Evolutionary conservation across 495 filamentous ascomycete genomes (phyloP).

Genomic region (Penicillium coffeae): DNA sequence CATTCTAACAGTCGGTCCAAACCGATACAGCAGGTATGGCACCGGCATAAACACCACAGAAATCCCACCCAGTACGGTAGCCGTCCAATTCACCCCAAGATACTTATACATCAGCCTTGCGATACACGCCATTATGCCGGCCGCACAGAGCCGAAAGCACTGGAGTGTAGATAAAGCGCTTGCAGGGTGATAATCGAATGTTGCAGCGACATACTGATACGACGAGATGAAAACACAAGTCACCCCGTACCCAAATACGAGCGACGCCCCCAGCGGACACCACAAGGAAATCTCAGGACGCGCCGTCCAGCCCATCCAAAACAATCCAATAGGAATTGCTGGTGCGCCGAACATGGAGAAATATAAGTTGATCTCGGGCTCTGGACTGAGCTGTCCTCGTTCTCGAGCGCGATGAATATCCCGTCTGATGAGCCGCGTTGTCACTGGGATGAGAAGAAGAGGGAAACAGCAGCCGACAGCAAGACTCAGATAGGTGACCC

Average conservation of each 20-base stretch:
- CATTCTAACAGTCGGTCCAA: background rate
- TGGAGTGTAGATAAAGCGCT: conserved; percentile 40
- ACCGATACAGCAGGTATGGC: conserved; percentile 36
- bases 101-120: conserved; percentile 44
- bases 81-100: conserved; percentile 45
- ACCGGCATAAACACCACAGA: conserved; percentile 44
- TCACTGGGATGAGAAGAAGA: conserved; percentile 40
- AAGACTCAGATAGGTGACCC: conserved; percentile 53
- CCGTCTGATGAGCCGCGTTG: conserved; percentile 16
- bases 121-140: conserved; percentile 42
- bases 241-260: conserved; percentile 48
- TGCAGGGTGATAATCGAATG: conserved; percentile 36
- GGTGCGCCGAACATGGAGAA: conserved; percentile 52
- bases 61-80: conserved; percentile 44
- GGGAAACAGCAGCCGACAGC: conserved; percentile 47
- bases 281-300: conserved; percentile 44
- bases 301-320: conserved; percentile 57
- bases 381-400: conserved; percentile 24
- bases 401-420: conserved; percentile 11
- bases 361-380: conserved; percentile 56
- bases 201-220: conserved; percentile 49
- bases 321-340: conserved; percentile 48
- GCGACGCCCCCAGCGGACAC: conserved; percentile 38
- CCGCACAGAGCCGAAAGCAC: conserved; percentile 39
- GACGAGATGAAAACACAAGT: conserved; percentile 40